A percentile compares a stretch with the other conserved stretches of the same genome.
These are phyloP conservation scores for Phytomonas serpens DNA, from an alignment of 208 protist genomes.

Conservation along the genomic window DNA sequence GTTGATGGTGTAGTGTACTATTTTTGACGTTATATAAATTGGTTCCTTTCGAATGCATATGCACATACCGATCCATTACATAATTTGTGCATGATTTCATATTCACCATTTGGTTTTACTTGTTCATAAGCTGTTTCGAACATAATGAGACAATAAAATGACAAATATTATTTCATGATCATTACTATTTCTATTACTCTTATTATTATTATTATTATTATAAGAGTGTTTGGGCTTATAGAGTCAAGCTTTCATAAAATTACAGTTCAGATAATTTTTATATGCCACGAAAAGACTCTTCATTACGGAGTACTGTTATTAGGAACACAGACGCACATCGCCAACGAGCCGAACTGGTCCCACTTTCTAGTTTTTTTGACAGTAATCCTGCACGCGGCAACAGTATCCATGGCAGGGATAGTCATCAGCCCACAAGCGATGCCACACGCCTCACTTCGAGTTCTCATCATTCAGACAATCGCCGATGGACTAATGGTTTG, in stretches of 20 bases:
- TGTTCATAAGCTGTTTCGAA: background rate
- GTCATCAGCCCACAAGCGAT: background rate
- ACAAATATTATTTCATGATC: background rate
- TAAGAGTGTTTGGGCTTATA: background rate
- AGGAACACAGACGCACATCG: background rate
- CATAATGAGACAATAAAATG: background rate
- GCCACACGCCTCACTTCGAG: background rate
- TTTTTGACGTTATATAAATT: background rate
- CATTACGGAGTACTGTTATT: background rate
- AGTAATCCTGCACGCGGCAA: background rate
- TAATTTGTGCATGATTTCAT: background rate
- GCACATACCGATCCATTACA: background rate
- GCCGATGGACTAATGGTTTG: background rate
- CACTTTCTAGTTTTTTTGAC: conserved; percentile 4
- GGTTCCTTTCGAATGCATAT: background rate
- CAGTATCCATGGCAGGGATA: conserved; percentile 13
- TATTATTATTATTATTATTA: background rate
- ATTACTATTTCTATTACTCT: background rate
- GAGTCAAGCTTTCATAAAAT: background rate
- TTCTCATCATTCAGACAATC: background rate
- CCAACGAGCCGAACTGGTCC: background rate
- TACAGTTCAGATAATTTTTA: background rate
- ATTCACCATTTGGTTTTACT: background rate
- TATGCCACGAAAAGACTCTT: background rate
- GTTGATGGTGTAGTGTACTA: background rate